Percentiles rank a stretch among this genome's conserved stretches.
phyloP scores from a whole-genome alignment of 2,329 filamentous ascomycete genomes.

The Fusarium piperis region DNA sequence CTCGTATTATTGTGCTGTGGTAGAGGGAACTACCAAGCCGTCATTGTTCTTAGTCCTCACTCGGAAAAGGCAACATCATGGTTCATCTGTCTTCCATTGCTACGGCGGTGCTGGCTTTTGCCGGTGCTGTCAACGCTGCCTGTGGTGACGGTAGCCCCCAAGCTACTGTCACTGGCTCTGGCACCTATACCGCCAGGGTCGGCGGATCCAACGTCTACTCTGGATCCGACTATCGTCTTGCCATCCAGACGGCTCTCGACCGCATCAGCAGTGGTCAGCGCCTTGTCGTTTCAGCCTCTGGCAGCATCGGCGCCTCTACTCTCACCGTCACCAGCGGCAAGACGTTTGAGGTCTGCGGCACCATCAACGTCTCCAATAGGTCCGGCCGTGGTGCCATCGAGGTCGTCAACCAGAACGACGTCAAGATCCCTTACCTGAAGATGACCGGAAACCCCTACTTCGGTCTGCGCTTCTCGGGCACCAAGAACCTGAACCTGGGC shows the following conservation, averaged over 20 bases:
- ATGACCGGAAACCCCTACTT: slow-evolving; percentile 69
- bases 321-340: slow-evolving; percentile 62
- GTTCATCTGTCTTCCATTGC: slow-evolving; percentile 46
- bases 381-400: slow-evolving; percentile 64
- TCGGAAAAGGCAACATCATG: slow-evolving; percentile 45
- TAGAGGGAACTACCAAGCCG: not conserved
- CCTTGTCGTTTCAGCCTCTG: slow-evolving; percentile 63
- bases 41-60: not conserved
- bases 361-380: slow-evolving; percentile 57
- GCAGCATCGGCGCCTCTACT: slow-evolving; percentile 63
- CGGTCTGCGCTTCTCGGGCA: slow-evolving; percentile 64
- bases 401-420: slow-evolving; percentile 56
- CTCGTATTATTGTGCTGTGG: not conserved
- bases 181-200: slow-evolving; percentile 55
- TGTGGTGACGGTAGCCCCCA: slow-evolving; percentile 59
- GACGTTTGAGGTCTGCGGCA: slow-evolving; percentile 68
- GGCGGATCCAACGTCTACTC: slow-evolving; percentile 59
- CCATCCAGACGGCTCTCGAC: slow-evolving; percentile 65
- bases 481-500: slow-evolving; percentile 57
- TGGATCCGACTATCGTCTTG: slow-evolving; percentile 62
- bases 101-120: slow-evolving; percentile 53
- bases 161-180: slow-evolving; percentile 58
- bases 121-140: slow-evolving; percentile 51
- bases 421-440: slow-evolving; percentile 64
- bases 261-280: slow-evolving; percentile 62